Evolutionary conservation across 352 stramenopile species (phyloP).

Genomic region (Phytophthora tentaculata): DNA sequence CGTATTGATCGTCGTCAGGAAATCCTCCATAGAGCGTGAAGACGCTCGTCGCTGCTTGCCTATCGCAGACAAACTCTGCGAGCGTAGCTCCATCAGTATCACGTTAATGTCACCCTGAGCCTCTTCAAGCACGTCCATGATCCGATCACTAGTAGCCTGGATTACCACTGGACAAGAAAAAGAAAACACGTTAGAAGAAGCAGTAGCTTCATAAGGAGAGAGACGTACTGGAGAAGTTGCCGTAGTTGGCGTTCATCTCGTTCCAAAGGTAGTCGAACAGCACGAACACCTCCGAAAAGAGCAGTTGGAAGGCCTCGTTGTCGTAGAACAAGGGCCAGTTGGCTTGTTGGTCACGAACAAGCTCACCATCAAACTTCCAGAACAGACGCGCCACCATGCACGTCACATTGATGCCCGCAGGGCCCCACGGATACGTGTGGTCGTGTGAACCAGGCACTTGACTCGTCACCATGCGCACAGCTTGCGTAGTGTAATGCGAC

Average conservation of each 20-base stretch:
- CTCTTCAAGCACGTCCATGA: conserved; percentile 77
- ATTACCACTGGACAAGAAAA: conserved; percentile 66
- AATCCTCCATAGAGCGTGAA: conserved; percentile 74
- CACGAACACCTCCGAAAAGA: conserved; percentile 87
- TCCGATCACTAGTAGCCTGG: conserved; percentile 70
- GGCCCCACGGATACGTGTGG: conserved; percentile 86
- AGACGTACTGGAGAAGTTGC: conserved; percentile 74
- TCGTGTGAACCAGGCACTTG: conserved; percentile 83
- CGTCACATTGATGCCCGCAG: conserved; percentile 86
- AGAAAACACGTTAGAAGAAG: conserved; percentile 6
- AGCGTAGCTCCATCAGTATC: conserved; percentile 65
- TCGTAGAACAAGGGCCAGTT: conserved; percentile 83
- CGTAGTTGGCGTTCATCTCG: conserved; percentile 88
- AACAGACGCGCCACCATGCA: conserved; percentile 83
- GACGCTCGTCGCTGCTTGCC: conserved; percentile 54
- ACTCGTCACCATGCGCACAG: conserved; percentile 74
- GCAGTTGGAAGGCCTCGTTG: conserved; percentile 69
- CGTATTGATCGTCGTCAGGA: conserved; percentile 67
- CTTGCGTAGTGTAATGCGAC: conserved; percentile 68
- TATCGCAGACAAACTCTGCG: conserved; percentile 52
- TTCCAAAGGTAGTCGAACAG: conserved; percentile 87
- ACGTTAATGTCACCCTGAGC: conserved; percentile 68
- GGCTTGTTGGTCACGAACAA: conserved; percentile 59
- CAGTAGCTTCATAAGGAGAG: background rate
- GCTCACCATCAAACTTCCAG: conserved; percentile 81